These are phyloP conservation scores for Cladosporium sp. DNA, from an alignment of 2,329 filamentous ascomycete genomes.

Conservation along the genomic window DNA sequence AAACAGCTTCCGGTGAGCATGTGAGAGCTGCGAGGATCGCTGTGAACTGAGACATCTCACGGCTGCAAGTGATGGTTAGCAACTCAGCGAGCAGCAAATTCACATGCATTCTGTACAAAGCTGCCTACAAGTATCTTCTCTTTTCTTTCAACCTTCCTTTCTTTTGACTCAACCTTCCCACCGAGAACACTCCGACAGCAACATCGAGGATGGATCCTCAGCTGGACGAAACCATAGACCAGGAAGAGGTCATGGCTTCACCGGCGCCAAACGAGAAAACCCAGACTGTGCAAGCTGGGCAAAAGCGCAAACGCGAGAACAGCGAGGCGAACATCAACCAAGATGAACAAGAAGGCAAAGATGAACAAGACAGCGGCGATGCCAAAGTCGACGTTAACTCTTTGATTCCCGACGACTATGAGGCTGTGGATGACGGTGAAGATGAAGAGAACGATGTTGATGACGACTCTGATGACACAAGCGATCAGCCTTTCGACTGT, in stretches of 20 bases:
- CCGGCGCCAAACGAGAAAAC: not conserved
- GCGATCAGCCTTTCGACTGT: not conserved
- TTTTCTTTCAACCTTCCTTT: too few relatives aligned
- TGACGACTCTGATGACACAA: not conserved
- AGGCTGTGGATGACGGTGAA: not conserved
- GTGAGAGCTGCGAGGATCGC: too few relatives aligned
- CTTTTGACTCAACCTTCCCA: too few relatives aligned
- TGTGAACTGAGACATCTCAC: too few relatives aligned
- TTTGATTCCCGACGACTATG: not conserved
- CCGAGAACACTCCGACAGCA: too few relatives aligned
- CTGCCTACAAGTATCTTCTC: too few relatives aligned
- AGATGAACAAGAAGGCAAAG: constrained; percentile 5
- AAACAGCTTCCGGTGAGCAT: too few relatives aligned
- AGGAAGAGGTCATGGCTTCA: not conserved
- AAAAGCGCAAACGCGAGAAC: not conserved
- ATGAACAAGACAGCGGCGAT: constrained; percentile 1
- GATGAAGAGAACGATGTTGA: constrained; percentile 8
- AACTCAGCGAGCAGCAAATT: too few relatives aligned
- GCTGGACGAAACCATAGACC: too few relatives aligned
- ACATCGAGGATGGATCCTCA: too few relatives aligned
- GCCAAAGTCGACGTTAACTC: not conserved
- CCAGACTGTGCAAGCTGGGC: not conserved
- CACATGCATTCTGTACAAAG: too few relatives aligned
- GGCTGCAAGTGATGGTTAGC: too few relatives aligned
- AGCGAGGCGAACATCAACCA: not conserved